phyloP scores from a whole-genome alignment of 2,329 filamentous ascomycete species.

The Fusarium vanettenii region DNA sequence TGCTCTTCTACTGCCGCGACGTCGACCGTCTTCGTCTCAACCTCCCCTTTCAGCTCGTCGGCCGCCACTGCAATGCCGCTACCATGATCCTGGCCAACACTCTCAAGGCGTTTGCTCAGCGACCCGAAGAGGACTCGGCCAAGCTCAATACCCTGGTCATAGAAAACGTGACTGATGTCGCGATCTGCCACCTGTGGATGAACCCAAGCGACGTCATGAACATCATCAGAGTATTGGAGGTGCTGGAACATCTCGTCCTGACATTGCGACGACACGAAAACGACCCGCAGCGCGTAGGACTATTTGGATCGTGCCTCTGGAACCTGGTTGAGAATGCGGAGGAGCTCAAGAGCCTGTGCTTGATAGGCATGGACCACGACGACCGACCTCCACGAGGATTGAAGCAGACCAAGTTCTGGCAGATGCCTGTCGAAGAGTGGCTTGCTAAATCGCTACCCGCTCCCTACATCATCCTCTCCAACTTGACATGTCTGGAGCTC shows the following conservation, averaged over 20 bases:
- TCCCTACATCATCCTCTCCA: conserved; percentile 50
- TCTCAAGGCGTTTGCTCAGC: conserved; percentile 59
- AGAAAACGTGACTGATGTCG: conserved; percentile 62
- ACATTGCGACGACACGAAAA: conserved; percentile 59
- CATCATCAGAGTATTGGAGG: conserved; percentile 55
- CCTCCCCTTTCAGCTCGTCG: conserved; percentile 63
- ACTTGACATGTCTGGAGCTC: conserved; percentile 58
- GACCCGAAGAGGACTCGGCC: conserved; percentile 57
- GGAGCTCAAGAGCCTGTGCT: conserved; percentile 58
- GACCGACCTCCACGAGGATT: conserved; percentile 51
- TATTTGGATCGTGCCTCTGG: conserved; percentile 62
- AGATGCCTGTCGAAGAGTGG: conserved; percentile 54
- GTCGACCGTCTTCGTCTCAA: conserved; percentile 61
- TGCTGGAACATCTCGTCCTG: conserved; percentile 59
- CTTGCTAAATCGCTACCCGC: conserved; percentile 52
- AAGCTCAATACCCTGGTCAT: conserved; percentile 59
- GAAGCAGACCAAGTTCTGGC: conserved; percentile 52
- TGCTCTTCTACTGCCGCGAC: conserved; percentile 59
- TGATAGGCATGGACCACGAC: conserved; percentile 59
- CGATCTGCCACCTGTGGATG: conserved; percentile 60
- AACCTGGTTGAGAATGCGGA: conserved; percentile 59
- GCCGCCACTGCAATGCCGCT: conserved; percentile 57
- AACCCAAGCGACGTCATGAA: conserved; percentile 64
- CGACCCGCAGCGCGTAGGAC: conserved; percentile 46
- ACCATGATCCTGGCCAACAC: conserved; percentile 66